Base-by-base conservation (phyloP, 1,284 basidiomycete genomes). In the Microbotryomycetes sp. region DNA sequence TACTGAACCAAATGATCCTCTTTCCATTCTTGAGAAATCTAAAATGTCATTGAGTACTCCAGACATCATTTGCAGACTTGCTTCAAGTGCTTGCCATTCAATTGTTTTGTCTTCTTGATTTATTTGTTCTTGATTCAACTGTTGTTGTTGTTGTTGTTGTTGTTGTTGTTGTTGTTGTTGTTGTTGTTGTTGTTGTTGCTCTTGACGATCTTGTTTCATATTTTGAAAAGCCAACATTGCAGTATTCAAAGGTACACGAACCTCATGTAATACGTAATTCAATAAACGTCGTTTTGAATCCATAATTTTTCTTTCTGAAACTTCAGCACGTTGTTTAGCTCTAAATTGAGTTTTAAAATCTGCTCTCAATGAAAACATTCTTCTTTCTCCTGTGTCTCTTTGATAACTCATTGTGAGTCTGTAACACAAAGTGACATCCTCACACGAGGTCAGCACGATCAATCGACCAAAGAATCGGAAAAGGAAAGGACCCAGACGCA, bases 191-290 rank as follows among this genome's bases (percentile, higher is more conserved):
- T n/a, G n/a, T n/a, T n/a, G n/a, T n/a, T 42, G 19, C 36, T 42
- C 36, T 42, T 19, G 80, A 67, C 81, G 48, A 22, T 62, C 42
- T 28, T 77, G 82, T 2, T 80, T 79, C 46, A 89, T 86, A 71
- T 93, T 92, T 76, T 92, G 90, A 15, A 91, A 85, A 0, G 89
- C 89, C 36, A 92, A 79, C 23, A 91, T 45, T 25, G 29, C 90
- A 32, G 89, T 92, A 72, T 93, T 92, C 62, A 93, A 79, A 22
- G 91, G 90, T 55, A 93, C 89, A 68, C 90, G 84, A 79, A 81
- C 77, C 81, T 84, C 84, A 80, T 85, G 84, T 76, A 88, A 83
- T 29, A 88, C 86, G 74, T 88, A 89, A 55, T 28, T 50, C 14
- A 22, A 15, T 23, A 50, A 50, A 12, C 49, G 49, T 12, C 49